These are phyloP conservation scores for Aspergillus luchuensis DNA, from an alignment of 2,329 filamentous ascomycete species.

Conservation along the genomic window DNA sequence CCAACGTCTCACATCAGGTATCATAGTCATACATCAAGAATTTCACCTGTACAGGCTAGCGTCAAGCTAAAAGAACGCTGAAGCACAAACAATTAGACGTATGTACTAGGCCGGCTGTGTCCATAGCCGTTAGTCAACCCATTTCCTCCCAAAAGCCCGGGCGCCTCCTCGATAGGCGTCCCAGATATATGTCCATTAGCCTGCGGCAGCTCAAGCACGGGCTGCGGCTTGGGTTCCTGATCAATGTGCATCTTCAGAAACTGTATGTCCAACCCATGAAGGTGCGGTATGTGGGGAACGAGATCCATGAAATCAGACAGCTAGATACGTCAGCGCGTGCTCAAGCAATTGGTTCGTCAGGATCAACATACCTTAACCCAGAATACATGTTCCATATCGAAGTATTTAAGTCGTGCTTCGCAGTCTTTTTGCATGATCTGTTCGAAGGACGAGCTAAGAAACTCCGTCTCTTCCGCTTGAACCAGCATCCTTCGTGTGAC, in stretches of 20 bases:
- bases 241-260: constrained; percentile 46
- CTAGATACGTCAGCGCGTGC: constrained; percentile 25
- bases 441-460: constrained; percentile 39
- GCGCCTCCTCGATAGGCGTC: constrained; percentile 20
- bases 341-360: background rate
- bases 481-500: constrained; percentile 49
- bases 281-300: constrained; percentile 51
- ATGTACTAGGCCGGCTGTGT: constrained; percentile 43
- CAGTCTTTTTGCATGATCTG: constrained; percentile 45
- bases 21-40: constrained; percentile 47
- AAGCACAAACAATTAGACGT: constrained; percentile 38
- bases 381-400: constrained; percentile 53
- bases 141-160: constrained; percentile 28
- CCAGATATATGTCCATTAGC: constrained; percentile 35
- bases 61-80: constrained; percentile 21
- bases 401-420: constrained; percentile 51
- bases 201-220: constrained; percentile 23
- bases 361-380: constrained; percentile 50
- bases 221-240: constrained; percentile 32
- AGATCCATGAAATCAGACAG: constrained; percentile 54
- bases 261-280: constrained; percentile 45
- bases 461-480: constrained; percentile 43
- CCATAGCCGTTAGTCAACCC: constrained; percentile 40
- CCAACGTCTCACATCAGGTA: constrained; percentile 33
- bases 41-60: constrained; percentile 34